Evolutionary conservation across 176 grass and related monocot species (phyloP), one percentile per base, ranked within the genome.

Genomic region (Paspalum notatum): DNA sequence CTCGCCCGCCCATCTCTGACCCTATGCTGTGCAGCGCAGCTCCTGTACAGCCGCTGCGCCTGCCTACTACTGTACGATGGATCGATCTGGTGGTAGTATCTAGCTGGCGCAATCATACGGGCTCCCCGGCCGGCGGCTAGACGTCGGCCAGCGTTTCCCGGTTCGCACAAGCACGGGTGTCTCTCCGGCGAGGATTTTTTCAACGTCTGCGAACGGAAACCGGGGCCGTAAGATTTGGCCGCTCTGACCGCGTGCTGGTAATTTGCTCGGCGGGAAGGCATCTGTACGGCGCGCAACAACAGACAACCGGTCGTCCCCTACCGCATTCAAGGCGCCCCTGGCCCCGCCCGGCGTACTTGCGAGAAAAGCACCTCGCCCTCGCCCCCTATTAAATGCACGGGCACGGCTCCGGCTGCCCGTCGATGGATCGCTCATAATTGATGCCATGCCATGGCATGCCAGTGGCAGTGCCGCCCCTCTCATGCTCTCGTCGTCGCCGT

Each of bases 231-330:
- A 2, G 32, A 32, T 32, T 32, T 32, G 32, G 32, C 32, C 32
- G 32, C 32, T 32, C 32, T 70, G 44, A 70, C 67, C 0, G 24
- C 25, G 14, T 50, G 68, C 45, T 27, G 69, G 48, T 52, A 46
- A 76, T 46, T 76, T 46, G 41, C 38, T 16, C 1, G 47, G 62
- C 48, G 43, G 49, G 82, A 51, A 62, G 53, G 51, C 74, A 67
- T 20, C 26, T 75, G 82, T 46, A 75, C 71, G 60, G 10, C 50
- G 53, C 15, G 64, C 77, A 81, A 66, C 77, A 43, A 55, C 82
- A 77, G 65, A 80, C 80, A 88, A 74, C 68, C 22, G 47, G 77
- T 81, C 51, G 82, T 81, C 82, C 87, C 82, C 87, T 43, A 71
- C 64, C 51, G 56, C 77, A 85, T 81, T 84, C 40, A 89, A 89